Evolutionary conservation across 495 filamentous ascomycete genomes (phyloP).

Genomic region (Rusavskia elegans): DNA sequence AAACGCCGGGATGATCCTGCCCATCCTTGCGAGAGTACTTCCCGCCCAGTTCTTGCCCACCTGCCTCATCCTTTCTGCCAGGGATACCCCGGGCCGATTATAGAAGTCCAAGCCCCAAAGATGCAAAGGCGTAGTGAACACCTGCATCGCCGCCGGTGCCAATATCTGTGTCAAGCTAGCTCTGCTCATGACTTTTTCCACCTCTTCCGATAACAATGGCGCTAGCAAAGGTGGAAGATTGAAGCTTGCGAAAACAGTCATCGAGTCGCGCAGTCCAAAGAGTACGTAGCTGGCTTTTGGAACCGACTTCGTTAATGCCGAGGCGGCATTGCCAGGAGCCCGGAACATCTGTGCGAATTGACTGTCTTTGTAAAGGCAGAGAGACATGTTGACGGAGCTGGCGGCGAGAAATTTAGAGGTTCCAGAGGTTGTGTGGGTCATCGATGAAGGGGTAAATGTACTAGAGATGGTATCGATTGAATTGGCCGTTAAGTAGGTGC

Average conservation of each 20-base stretch:
- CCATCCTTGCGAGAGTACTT: constrained; percentile 67
- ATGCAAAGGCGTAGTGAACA: constrained; percentile 75
- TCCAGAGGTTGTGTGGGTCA: constrained; percentile 50
- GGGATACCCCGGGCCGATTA: constrained; percentile 44
- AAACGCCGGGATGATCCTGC: constrained; percentile 87
- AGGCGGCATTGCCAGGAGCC: constrained; percentile 12
- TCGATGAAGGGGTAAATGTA: constrained; percentile 19
- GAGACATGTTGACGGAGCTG: constrained; percentile 65
- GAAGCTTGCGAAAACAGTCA: constrained; percentile 90
- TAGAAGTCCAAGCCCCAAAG: constrained; percentile 80
- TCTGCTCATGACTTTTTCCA: constrained; percentile 35
- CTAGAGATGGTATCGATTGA: constrained; percentile 58
- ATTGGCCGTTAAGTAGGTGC: constrained; percentile 87
- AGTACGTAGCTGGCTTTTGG: constrained; percentile 48
- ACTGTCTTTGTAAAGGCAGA: constrained; percentile 88
- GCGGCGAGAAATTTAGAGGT: constrained; percentile 74
- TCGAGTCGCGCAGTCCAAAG: constrained; percentile 71
- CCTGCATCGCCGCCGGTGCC: constrained; percentile 66
- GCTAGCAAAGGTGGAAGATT: constrained; percentile 73
- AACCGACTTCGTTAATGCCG: constrained; percentile 15
- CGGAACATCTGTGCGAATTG: constrained; percentile 76
- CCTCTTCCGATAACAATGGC: constrained; percentile 26
- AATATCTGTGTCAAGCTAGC: constrained; percentile 61
- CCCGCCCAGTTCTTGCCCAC: constrained; percentile 63
- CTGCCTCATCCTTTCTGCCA: constrained; percentile 41